These are phyloP conservation scores for Diaporthe citriasiana DNA, from an alignment of 2,329 filamentous ascomycete genomes.

Conservation along the genomic window DNA sequence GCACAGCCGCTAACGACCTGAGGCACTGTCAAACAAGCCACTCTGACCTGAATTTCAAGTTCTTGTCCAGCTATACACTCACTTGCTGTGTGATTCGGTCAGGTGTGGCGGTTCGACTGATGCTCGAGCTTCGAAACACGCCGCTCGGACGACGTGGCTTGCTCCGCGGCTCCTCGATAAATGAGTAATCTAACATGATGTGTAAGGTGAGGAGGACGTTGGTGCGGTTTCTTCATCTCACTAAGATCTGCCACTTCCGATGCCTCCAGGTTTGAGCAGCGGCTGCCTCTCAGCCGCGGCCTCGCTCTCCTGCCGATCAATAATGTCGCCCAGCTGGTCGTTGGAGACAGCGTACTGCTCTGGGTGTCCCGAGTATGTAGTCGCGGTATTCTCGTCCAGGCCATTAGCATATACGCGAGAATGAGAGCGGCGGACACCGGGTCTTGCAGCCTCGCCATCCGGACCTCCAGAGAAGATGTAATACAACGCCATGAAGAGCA, in stretches of 20 bases:
- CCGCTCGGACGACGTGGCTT: not conserved
- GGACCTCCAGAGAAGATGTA: constrained; percentile 71
- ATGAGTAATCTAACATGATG: not conserved
- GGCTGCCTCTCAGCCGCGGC: constrained; percentile 66
- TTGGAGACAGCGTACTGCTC: constrained; percentile 66
- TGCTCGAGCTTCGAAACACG: not conserved
- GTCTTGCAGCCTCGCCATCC: constrained; percentile 51
- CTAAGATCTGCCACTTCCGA: constrained; percentile 61
- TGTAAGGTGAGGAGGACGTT: not conserved
- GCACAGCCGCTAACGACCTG: too few species aligned
- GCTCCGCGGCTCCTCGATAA: not conserved
- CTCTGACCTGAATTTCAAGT: not conserved
- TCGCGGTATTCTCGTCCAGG: constrained; percentile 65
- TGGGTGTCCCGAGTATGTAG: constrained; percentile 66
- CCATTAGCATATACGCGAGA: constrained; percentile 57
- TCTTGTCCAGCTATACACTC: not conserved
- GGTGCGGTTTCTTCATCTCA: not conserved
- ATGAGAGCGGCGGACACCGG: constrained; percentile 59
- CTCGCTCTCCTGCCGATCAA: constrained; percentile 65
- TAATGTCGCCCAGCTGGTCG: constrained; percentile 64
- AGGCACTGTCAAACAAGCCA: not conserved
- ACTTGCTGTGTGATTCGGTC: not conserved
- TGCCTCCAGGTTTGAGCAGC: constrained; percentile 64
- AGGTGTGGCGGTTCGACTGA: not conserved
- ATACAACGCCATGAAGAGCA: constrained; percentile 84